Conservation (phyloP, 2,329 filamentous ascomycete genomes). For the Pseudocercospora ulei region DNA sequence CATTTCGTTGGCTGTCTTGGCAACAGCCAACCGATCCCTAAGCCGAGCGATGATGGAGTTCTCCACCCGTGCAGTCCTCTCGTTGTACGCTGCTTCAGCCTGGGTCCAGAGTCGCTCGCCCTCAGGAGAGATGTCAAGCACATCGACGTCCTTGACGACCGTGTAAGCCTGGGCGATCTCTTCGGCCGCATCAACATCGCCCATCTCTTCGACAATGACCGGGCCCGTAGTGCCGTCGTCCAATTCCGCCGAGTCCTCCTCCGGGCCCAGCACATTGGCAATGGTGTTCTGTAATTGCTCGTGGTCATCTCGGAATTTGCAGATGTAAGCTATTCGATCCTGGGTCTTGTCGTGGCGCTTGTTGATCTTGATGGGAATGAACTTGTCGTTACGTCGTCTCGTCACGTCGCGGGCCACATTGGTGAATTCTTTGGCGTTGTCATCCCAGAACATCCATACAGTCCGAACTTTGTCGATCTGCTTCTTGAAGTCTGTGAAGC, state of each 20-base stretch:
- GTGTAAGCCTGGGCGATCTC: conserved; percentile 94
- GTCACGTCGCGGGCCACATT: conserved; percentile 94
- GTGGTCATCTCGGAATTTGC: conserved; percentile 90
- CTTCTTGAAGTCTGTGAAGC: conserved; percentile 78
- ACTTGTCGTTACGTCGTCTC: conserved; percentile 86
- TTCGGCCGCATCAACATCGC: conserved; percentile 91
- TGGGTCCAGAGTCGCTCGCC: conserved; percentile 88
- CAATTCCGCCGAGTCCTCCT: conserved; percentile 45
- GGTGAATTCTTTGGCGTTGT: conserved; percentile 93
- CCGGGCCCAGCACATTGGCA: conserved; percentile 81
- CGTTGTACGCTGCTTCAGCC: conserved; percentile 92
- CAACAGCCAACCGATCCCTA: conserved; percentile 82
- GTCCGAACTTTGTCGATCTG: conserved; percentile 74
- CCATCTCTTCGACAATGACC: conserved; percentile 82
- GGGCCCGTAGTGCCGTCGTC: conserved; percentile 51
- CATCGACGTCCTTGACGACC: conserved; percentile 84
- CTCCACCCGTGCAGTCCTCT: conserved; percentile 90
- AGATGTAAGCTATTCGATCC: conserved; percentile 83
- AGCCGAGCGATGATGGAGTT: conserved; percentile 96
- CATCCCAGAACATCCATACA: conserved; percentile 90
- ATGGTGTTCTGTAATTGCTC: conserved; percentile 96
- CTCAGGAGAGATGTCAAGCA: conserved; percentile 81
- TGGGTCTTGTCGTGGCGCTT: conserved; percentile 82
- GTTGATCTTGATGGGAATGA: conserved; percentile 94
- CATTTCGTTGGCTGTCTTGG: conserved; percentile 98